Evolutionary conservation across 2,329 filamentous ascomycete genomes (phyloP).

Genomic region (Neonectria neomacrospora): DNA sequence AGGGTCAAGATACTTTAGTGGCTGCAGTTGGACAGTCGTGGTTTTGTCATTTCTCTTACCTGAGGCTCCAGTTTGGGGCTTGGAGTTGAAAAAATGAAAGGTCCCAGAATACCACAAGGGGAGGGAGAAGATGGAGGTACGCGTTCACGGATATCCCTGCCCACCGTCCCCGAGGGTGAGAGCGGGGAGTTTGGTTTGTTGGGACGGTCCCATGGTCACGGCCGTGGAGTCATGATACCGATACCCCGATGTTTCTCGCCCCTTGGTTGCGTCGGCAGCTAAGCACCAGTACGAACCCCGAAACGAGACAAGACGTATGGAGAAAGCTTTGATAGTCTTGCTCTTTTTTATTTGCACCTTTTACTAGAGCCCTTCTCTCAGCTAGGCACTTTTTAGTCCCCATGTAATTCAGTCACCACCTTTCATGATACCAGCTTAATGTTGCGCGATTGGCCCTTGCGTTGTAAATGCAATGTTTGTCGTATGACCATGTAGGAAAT

Average conservation of each 20-base stretch:
- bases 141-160: conserved; percentile 48
- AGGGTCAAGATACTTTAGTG: conserved; percentile 37
- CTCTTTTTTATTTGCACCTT: conserved; percentile 50
- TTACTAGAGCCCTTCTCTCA: conserved; percentile 49
- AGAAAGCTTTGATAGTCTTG: conserved; percentile 51
- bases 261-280: conserved; percentile 39
- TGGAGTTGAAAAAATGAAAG: conserved; percentile 51
- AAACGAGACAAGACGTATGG: conserved; percentile 44
- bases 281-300: conserved; percentile 35
- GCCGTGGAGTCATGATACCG: conserved; percentile 44
- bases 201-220: conserved; percentile 36
- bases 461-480: conserved; percentile 18
- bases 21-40: conserved; percentile 45
- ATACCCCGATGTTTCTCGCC: conserved; percentile 39
- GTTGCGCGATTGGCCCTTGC: conserved; percentile 13
- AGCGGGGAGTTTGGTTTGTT: conserved; percentile 27
- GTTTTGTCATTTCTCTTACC: conserved; percentile 43
- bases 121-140: conserved; percentile 37
- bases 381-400: conserved; percentile 55
- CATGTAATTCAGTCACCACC: conserved; percentile 59
- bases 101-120: conserved; percentile 47
- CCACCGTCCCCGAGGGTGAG: conserved; percentile 34
- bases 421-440: conserved; percentile 58
- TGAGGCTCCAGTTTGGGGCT: conserved; percentile 47
- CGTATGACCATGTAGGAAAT: conserved; percentile 13